Evolutionary conservation across 2,329 filamentous ascomycete genomes (phyloP), one percentile per base, ranked within the genome.

Genomic region (Pseudomassariella vexata): DNA sequence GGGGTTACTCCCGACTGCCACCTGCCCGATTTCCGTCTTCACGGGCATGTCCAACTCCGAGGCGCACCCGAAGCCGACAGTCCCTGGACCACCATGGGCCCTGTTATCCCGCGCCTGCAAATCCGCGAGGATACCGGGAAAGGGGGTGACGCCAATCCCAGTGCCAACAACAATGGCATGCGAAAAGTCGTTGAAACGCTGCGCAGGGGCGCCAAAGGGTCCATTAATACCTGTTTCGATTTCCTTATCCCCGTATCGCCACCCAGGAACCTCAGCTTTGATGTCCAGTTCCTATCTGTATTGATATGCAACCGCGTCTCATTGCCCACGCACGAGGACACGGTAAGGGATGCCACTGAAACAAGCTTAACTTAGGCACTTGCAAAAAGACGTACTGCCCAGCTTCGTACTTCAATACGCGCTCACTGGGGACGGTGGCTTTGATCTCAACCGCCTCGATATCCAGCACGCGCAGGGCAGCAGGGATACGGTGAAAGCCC

Each of bases 271-370:
- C 64, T 59, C 2, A 76, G 55, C 27, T 51, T 53, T 4, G 53
- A 53, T 0, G 72, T 76, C 72, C 71, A 77, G 47, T 76, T 63
- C 0, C 73, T 73, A 27, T 75, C 70, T 3, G 66, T 68, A 46
- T 76, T 76, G 56, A 77, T 74, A 41, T 76, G 72, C 1, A 77
- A 47, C 47, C 66, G 65, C 52, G 77, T 62, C 19, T 63, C 59
- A 17, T 67, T 65, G 0, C 65, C 69, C 10, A 62, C 59, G 40
- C 71, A 76, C 3, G 66, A 65, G 0, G 73, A 76, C 1, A 77
- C 66, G 0, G 73, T 76, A 41, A 77, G 0, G 71, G 73, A 35
- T 77, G 72, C 72, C 72, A 77, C 42, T 76, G 70, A 36, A 70
- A 76, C 30, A 60, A 53, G 22, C 68, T 73, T 15, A 76, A 49